Base-by-base conservation (phyloP, 306 rosid genomes). In the Erythrophleum fordii region DNA sequence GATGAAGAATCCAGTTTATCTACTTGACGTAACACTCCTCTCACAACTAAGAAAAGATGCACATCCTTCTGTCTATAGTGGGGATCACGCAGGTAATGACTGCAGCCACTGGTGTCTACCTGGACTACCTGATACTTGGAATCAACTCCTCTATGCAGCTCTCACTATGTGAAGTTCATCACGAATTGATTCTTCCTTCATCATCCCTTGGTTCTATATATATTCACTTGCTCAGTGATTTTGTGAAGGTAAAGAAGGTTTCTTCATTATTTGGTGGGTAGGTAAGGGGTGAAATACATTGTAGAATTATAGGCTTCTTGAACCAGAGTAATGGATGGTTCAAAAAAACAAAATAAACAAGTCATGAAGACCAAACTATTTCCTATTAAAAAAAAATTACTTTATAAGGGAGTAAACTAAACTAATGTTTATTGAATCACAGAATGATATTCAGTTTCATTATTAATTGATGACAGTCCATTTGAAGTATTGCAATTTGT, bases 81-180 rank as follows among this genome's bases (percentile, higher is more conserved):
- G 93, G 0, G 91, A 89, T 31, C 90, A 85, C 26, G 56, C 89
- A 0, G 96, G 97, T 87, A 95, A 86, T 10, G 99, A 95, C 67
- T 95, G 99, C 80, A 95, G 98, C 85, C 99, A 95, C 28, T 95
- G 99, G 99, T 95, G 99, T 77, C 86, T 95, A 39, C 99, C 99
- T 13, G 99, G 99, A 13, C 79, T 93, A 76, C 99, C 99, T 35
- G 99, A 95, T 83, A 90, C 97, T 13, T 95, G 99, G 99, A 95
- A 95, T 86, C 98, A 92, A 69, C 98, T 95, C 77, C 79, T 95
- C 16, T 91, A 93, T 67, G 94, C 99, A 55, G 92, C 97, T 42
- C 96, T 95, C 44, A 65, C 76, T 58, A 83, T 77, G 84, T 88
- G 86, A 88, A 49, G 45, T 42, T 51, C 72, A 9, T 10, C 49